These are phyloP conservation scores for Cutaneotrichosporon sp. DNA, from an alignment of 1,284 basidiomycete species.

Conservation along the genomic window DNA sequence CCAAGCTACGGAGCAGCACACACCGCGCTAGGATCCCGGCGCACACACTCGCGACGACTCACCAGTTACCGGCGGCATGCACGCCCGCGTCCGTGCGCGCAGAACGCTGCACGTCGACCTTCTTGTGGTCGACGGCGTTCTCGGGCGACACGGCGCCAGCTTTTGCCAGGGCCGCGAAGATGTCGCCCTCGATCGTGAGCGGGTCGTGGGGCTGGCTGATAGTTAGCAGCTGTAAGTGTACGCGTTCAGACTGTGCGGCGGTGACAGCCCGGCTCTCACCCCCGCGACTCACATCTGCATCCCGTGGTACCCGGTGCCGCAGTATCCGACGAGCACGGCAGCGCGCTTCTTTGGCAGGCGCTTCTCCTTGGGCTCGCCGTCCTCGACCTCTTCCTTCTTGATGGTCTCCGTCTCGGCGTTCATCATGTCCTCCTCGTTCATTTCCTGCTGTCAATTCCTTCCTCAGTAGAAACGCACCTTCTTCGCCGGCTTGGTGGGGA, in stretches of 20 bases:
- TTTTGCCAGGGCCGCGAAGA: conserved; percentile 84
- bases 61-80: conserved; percentile 87
- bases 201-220: conserved; percentile 52
- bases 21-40: neutral
- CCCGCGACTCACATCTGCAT: conserved; percentile 87
- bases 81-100: conserved; percentile 97
- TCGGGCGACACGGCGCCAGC: conserved; percentile 89
- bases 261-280: neutral
- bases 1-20: too few relatives aligned
- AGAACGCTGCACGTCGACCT: conserved; percentile 81
- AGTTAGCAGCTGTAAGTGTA: neutral
- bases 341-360: conserved; percentile 59
- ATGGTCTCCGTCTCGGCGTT: conserved; percentile 8
- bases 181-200: conserved; percentile 83
- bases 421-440: conserved; percentile 10
- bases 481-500: conserved; percentile 1
- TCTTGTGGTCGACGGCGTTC: conserved; percentile 86
- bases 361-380: conserved; percentile 30
- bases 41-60: conserved; percentile 16
- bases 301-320: conserved; percentile 69
- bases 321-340: conserved; percentile 58
- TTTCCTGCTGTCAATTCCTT: neutral
- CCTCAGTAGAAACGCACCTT: neutral
- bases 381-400: conserved; percentile 24
- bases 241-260: neutral